Conservation (phyloP, 768 basidiomycete species). For the Peribolospora baueri region DNA sequence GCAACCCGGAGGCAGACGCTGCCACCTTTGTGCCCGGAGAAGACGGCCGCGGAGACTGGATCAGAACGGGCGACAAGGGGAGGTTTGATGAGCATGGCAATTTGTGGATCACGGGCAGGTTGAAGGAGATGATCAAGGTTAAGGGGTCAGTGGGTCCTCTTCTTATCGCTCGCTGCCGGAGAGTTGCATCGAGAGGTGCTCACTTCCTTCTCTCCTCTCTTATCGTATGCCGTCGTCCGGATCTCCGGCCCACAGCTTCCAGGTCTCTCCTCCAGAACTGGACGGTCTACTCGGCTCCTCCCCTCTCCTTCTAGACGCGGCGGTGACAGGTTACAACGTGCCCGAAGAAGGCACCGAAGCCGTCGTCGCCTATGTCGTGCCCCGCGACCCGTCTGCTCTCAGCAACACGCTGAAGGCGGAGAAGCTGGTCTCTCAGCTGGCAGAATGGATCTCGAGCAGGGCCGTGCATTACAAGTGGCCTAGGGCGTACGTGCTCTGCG, state of each 20-base stretch:
- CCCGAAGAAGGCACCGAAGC: constrained; percentile 14
- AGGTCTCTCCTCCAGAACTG: constrained; percentile 15
- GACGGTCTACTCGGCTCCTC: constrained; percentile 13
- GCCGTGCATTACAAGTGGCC: constrained; percentile 15
- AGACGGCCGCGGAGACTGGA: constrained; percentile 7
- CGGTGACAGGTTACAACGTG: constrained; percentile 1
- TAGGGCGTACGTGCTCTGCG: neutral
- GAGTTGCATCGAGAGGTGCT: neutral
- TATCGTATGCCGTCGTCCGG: neutral
- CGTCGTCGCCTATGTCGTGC: constrained; percentile 14
- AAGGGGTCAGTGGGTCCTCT: constrained; percentile 8
- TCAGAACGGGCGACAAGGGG: constrained; percentile 16
- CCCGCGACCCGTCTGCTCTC: constrained; percentile 7
- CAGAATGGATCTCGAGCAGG: constrained; percentile 10
- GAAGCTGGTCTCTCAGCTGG: constrained; percentile 7
- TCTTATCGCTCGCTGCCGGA: neutral
- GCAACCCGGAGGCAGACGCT: constrained; percentile 11
- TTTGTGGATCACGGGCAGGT: constrained; percentile 8
- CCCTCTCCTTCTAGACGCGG: constrained; percentile 13
- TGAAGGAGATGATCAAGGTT: constrained; percentile 17
- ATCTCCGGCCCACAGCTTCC: constrained; percentile 7
- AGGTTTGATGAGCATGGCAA: constrained; percentile 9
- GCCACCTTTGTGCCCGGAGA: constrained; percentile 8
- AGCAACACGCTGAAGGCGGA: constrained; percentile 4
- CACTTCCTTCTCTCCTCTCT: neutral